Conservation (phyloP, 768 basidiomycete genomes). For the Suillus sp. region DNA sequence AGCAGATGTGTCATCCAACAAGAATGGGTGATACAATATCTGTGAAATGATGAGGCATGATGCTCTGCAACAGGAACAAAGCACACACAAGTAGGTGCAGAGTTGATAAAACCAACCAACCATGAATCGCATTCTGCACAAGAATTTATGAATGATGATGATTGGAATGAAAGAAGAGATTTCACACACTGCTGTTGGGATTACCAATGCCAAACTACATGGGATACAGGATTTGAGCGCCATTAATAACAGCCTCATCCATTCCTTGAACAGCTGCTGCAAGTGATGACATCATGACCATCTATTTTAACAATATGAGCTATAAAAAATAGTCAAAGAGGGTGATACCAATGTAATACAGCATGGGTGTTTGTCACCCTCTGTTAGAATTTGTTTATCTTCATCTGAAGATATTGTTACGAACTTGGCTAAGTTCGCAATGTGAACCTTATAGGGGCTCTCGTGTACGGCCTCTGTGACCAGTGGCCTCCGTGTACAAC, state of each 20-base stretch:
- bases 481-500: no score
- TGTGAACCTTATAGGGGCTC: no score
- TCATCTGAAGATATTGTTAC: slow-evolving; percentile 50
- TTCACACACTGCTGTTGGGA: slow-evolving; percentile 22
- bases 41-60: slow-evolving; percentile 18
- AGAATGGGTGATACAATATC: slow-evolving; percentile 53
- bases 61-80: slow-evolving; percentile 19
- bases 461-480: no score
- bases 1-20: slow-evolving; percentile 75
- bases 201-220: slow-evolving; percentile 54
- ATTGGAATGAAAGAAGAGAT: slow-evolving; percentile 10
- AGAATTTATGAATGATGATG: slow-evolving; percentile 16
- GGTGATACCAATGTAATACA: slow-evolving; percentile 41
- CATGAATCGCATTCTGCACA: slow-evolving; percentile 53
- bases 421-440: no score
- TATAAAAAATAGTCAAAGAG: not conserved
- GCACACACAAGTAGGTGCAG: slow-evolving; percentile 54
- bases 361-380: slow-evolving; percentile 47
- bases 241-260: slow-evolving; percentile 46
- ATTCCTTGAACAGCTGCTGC: slow-evolving; percentile 77
- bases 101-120: slow-evolving; percentile 77
- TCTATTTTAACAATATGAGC: slow-evolving; percentile 41
- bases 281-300: slow-evolving; percentile 62
- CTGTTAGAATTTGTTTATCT: slow-evolving; percentile 43
- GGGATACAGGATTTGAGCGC: slow-evolving; percentile 49